phyloP scores from a whole-genome alignment of 2,329 filamentous ascomycete genomes.

The Tolypocladium amazonense region DNA sequence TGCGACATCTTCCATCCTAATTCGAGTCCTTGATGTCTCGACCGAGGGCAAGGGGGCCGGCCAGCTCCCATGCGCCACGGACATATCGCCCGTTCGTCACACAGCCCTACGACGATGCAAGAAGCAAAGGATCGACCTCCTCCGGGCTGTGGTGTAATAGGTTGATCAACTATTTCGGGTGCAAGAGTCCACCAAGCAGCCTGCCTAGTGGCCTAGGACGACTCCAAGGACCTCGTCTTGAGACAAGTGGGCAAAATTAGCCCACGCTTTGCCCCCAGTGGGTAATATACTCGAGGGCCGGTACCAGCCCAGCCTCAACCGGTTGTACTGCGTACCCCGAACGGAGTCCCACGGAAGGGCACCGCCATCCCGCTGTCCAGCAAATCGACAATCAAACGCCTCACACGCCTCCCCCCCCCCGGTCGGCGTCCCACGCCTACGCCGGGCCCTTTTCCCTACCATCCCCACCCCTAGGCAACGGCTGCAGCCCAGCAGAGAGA shows the following conservation, averaged over 20 bases:
- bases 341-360: neutral
- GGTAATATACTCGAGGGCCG: neutral
- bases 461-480: neutral
- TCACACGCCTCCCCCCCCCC: neutral
- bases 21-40: neutral
- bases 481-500: neutral
- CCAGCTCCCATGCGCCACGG: neutral
- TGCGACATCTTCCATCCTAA: neutral
- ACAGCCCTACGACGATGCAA: conserved; percentile 1
- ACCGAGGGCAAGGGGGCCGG: neutral
- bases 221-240: neutral
- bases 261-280: neutral
- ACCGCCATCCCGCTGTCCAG: neutral
- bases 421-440: neutral
- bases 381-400: neutral
- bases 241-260: conserved; percentile 3
- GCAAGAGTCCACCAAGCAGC: neutral
- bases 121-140: neutral
- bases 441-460: neutral
- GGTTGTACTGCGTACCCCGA: neutral
- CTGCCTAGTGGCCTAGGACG: neutral
- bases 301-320: neutral
- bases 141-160: neutral
- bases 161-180: neutral
- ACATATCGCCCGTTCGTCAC: neutral